Evolutionary conservation across 2,329 filamentous ascomycete genomes (phyloP).

Genomic region (Penicillium sp.): DNA sequence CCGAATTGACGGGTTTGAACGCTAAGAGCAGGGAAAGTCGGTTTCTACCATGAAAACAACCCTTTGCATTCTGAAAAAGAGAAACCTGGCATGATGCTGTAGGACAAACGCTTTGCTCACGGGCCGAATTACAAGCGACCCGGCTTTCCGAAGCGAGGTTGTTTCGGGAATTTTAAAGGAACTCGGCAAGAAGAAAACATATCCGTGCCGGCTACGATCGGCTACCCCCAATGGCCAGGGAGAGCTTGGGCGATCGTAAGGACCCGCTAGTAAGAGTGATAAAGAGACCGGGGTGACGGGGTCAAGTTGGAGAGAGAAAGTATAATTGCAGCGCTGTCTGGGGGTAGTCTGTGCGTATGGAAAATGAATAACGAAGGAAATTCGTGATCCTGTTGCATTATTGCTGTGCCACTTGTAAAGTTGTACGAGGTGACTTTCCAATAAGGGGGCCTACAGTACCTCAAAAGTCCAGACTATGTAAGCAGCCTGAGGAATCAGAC

Average conservation of each 20-base stretch:
- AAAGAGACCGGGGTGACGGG: not conserved
- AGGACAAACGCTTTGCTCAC: not conserved
- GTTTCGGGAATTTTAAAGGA: not conserved
- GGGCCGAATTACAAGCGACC: slow-evolving; percentile 3
- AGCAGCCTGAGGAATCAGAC: not conserved
- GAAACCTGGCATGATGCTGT: too few species aligned
- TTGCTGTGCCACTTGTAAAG: too few species aligned
- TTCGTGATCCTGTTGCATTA: too few species aligned
- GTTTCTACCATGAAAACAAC: too few species aligned
- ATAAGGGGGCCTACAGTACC: too few species aligned
- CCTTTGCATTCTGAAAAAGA: too few species aligned
- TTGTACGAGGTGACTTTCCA: not conserved
- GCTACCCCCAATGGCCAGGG: not conserved
- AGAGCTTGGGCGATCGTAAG: not conserved
- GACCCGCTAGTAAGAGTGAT: not conserved
- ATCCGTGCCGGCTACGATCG: not conserved
- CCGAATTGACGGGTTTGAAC: not conserved
- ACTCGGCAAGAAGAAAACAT: not conserved
- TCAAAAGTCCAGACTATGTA: too few species aligned
- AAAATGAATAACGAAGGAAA: not conserved
- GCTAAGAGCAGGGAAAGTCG: not conserved
- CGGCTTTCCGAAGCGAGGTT: slow-evolving; percentile 4
- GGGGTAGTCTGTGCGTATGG: not conserved
- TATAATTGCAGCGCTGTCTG: not conserved
- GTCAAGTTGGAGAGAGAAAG: not conserved